A percentile compares a stretch with the other conserved stretches of the same genome.
Evolutionary conservation across 169 alveolate genomes (phyloP).

Genomic region (Eimeria tenella): DNA sequence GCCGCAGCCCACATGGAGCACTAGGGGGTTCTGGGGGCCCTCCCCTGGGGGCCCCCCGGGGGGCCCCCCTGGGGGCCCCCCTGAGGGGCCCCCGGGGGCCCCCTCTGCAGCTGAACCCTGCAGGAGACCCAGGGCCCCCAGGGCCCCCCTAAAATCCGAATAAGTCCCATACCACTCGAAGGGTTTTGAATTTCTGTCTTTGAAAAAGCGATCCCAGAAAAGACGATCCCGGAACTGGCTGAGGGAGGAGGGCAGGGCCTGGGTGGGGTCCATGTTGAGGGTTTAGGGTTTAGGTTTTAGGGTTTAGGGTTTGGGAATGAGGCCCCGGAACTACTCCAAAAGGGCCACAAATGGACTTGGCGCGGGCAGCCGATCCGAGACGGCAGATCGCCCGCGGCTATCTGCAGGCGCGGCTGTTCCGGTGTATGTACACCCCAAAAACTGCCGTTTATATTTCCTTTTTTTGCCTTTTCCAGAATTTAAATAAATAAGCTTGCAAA

Average conservation of each 20-base stretch:
- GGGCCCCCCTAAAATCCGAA: not conserved
- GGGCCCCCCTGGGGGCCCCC: not conserved
- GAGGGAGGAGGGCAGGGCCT: constrained; percentile 8
- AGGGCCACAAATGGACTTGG: too few relatives aligned
- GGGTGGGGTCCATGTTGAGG: not conserved
- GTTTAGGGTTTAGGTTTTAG: too few relatives aligned
- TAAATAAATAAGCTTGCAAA: too few relatives aligned
- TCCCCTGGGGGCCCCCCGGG: not conserved
- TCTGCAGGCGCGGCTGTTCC: too few relatives aligned
- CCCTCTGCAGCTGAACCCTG: not conserved
- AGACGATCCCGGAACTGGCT: not conserved
- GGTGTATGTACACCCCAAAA: too few relatives aligned
- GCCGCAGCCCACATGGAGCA: constrained; percentile 65
- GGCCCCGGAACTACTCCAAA: too few relatives aligned
- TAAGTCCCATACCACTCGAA: constrained; percentile 53
- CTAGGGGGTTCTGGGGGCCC: not conserved
- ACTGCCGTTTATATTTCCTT: too few relatives aligned
- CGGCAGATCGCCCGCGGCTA: too few relatives aligned
- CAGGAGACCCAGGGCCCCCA: constrained; percentile 36
- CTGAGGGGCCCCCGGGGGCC: not conserved
- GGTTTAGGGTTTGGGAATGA: too few relatives aligned
- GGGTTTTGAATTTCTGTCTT: not conserved
- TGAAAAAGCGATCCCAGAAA: constrained; percentile 54
- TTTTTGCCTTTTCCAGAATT: too few relatives aligned
- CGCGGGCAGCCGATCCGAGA: too few relatives aligned